Evolutionary conservation across 805 yeast species (phyloP).

Genomic region (Metschnikowia similis): DNA sequence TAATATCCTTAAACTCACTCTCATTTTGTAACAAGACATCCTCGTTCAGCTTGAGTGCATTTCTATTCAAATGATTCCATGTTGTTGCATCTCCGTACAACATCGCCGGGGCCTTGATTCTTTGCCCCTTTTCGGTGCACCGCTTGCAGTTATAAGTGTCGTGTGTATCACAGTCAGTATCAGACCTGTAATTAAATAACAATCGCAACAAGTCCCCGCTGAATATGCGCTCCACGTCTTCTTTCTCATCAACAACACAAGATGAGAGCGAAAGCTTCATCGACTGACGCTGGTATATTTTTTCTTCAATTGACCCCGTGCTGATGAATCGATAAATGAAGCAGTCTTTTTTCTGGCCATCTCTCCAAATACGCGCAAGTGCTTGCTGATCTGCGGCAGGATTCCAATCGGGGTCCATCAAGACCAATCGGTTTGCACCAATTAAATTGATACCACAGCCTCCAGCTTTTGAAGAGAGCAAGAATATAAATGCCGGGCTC

Average conservation of each 20-base stretch:
- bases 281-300: conserved; percentile 91
- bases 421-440: conserved; percentile 87
- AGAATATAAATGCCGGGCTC: conserved; percentile 79
- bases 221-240: conserved; percentile 89
- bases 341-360: conserved; percentile 96
- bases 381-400: conserved; percentile 99
- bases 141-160: conserved; percentile 86
- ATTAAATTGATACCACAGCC: conserved; percentile 97
- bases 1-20: conserved; percentile 58
- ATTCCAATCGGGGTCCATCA: conserved; percentile 94
- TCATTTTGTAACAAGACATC: conserved; percentile 80
- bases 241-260: conserved; percentile 95
- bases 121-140: conserved; percentile 58
- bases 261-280: conserved; percentile 91
- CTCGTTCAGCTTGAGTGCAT: conserved; percentile 58
- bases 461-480: conserved; percentile 93
- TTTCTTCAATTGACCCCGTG: conserved; percentile 94
- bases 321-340: conserved; percentile 90
- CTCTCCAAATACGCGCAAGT: conserved; percentile 97
- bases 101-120: conserved; percentile 73
- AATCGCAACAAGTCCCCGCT: conserved; percentile 76
- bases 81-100: conserved; percentile 95
- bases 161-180: conserved; percentile 84
- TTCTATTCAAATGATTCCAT: conserved; percentile 86
- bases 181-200: conserved; percentile 64